Evolutionary conservation across 176 grass and related monocot genomes (phyloP).

Genomic region (Cocos nucifera): DNA sequence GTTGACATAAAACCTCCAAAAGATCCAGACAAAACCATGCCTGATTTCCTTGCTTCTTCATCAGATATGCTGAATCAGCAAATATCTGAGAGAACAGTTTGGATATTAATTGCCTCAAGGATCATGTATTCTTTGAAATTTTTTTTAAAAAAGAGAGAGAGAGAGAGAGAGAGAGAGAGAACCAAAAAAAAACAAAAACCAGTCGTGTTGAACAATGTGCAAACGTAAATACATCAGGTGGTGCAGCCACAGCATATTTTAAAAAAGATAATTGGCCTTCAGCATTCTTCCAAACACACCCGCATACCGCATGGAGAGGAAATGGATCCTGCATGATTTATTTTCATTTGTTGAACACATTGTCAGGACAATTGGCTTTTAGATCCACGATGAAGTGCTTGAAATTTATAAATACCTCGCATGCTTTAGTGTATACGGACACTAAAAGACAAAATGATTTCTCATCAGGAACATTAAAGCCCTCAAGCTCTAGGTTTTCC

Average conservation of each 20-base stretch:
- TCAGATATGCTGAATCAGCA: constrained; percentile 45
- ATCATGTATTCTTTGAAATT: no score
- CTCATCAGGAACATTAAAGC: constrained; percentile 81
- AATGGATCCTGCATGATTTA: constrained; percentile 61
- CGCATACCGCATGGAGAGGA: constrained; percentile 78
- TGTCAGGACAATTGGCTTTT: constrained; percentile 2
- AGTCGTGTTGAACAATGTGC: constrained; percentile 57
- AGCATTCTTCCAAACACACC: constrained; percentile 85
- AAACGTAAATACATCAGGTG: constrained; percentile 67
- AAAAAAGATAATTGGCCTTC: constrained; percentile 89
- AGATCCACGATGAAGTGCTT: background rate
- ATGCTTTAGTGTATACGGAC: constrained; percentile 70
- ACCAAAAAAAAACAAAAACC: background rate
- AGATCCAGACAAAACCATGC: constrained; percentile 91
- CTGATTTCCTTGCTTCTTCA: constrained; percentile 44
- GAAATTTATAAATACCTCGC: constrained; percentile 43
- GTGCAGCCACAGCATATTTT: constrained; percentile 56
- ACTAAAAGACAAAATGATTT: constrained; percentile 59
- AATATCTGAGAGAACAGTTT: constrained; percentile 39
- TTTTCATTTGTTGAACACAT: constrained; percentile 23
- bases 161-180: no score
- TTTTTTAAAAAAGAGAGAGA: no score
- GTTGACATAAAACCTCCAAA: constrained; percentile 67
- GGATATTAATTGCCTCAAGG: constrained; percentile 12
- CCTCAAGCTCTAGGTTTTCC: constrained; percentile 90